Evolutionary conservation across 371 early-diverging fungal species (phyloP).

Genomic region (Mucor indicus): DNA sequence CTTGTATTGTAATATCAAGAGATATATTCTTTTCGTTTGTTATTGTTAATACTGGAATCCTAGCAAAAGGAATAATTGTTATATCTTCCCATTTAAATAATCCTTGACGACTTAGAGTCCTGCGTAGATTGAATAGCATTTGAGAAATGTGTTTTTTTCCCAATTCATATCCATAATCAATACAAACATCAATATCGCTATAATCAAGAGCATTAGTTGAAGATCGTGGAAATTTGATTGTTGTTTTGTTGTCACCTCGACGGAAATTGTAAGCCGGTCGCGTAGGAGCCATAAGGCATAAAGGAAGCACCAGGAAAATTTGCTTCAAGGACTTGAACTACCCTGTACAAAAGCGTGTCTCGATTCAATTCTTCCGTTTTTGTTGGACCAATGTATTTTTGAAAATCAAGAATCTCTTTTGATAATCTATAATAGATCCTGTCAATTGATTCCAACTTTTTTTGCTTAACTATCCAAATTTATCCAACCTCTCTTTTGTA

Average conservation of each 20-base stretch:
- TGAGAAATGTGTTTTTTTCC: too few relatives aligned
- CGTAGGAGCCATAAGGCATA: constrained; percentile 17
- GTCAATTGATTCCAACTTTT: not conserved
- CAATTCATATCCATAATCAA: too few relatives aligned
- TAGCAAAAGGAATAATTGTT: too few relatives aligned
- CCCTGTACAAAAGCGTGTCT: not conserved
- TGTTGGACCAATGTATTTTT: constrained; percentile 21
- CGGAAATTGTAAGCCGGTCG: constrained; percentile 22
- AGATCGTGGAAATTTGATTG: too few relatives aligned
- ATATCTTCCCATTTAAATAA: too few relatives aligned
- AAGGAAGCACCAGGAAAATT: not conserved
- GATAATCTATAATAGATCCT: constrained; percentile 6
- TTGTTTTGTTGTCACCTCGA: too few relatives aligned
- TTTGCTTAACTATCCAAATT: too few relatives aligned
- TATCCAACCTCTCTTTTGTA: too few relatives aligned
- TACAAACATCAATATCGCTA: too few relatives aligned
- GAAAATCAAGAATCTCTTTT: constrained; percentile 24
- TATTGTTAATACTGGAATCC: constrained; percentile 16
- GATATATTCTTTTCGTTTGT: constrained; percentile 1
- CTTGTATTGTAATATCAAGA: constrained; percentile 20
- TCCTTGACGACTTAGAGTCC: too few relatives aligned
- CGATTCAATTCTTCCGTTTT: constrained; percentile 8
- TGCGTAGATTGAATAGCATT: too few relatives aligned
- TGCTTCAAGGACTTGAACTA: not conserved
- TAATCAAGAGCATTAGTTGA: too few relatives aligned